Base-by-base conservation (phyloP, 2,329 filamentous ascomycete genomes). In the Botryosphaeria dothidea region DNA sequence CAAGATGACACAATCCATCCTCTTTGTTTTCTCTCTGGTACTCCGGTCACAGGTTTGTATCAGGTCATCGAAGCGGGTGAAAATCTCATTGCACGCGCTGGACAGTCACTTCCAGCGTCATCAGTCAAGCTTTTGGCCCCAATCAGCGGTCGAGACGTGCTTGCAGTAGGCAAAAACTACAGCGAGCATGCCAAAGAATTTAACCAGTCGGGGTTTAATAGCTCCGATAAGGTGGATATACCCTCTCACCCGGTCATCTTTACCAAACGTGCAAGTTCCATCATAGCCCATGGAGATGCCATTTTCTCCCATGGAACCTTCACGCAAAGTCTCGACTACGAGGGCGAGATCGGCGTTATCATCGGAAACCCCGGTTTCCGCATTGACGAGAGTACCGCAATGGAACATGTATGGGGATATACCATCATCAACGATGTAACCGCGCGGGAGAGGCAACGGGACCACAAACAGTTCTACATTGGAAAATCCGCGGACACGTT, bases 401-500 rank as follows among this genome's bases (percentile, higher is more conserved):
- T 80, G 77, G 74, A 82, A 11, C 71, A 86, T 69, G 82, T 86
- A 1, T 86, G 83, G 83, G 85, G 85, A 0, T 86, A 82, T 66
- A 85, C 83, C 0, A 85, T 85, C 41, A 78, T 83, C 48, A 87
- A 87, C 68, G 85, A 87, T 58, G 75, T 86, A n/a, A 85, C 84
- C 0, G 83, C 83, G 0, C 74, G 85, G 11, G 82, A 83, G 48
- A 78, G 80, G 68, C 85, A 87, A 70, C 72, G 83, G 25, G 84
- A 87, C 58, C 85, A 87, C 66, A 86, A 87, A 70, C 85, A 88
- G 67, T 87, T 86, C 70, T 87, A 82, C 64, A 81, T 88, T 56
- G 85, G 85, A 9, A 87, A 87, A 70, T 84, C 81, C 0, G 73
- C 80, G 0, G 84, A 87, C 69, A 85, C 83, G 0, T 86, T 83